Percentiles rank a stretch among this genome's conserved stretches.
phyloP scores from a whole-genome alignment of 176 grass and related monocot genomes.

The Oryza australiensis region DNA sequence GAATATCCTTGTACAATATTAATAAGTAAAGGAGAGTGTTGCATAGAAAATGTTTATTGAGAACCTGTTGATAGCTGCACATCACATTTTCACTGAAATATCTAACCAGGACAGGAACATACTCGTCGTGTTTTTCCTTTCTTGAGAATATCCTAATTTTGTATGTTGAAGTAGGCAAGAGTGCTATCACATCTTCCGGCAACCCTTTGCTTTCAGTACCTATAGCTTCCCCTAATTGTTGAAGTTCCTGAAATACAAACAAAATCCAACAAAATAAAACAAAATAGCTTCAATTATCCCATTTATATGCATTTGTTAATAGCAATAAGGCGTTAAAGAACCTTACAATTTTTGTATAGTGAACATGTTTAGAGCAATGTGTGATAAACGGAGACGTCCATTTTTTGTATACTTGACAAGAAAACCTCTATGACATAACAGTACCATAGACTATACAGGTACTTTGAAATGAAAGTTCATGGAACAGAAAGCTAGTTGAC shows the following conservation, averaged over 20 bases:
- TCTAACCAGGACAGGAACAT: conserved; percentile 37
- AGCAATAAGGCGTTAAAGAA: not conserved
- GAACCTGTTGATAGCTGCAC: not conserved
- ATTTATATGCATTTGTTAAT: not conserved
- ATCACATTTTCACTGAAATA: not conserved
- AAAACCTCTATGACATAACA: not conserved
- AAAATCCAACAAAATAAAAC: not conserved
- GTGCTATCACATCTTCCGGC: conserved; percentile 56
- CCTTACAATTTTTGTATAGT: not conserved
- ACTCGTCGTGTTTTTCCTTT: conserved; percentile 84
- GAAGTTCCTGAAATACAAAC: conserved; percentile 74
- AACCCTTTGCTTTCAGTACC: conserved; percentile 83
- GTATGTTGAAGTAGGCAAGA: conserved; percentile 63
- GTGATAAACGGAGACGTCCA: not conserved
- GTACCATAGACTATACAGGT: not conserved
- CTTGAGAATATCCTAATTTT: conserved; percentile 78
- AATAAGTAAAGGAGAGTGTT: conserved; percentile 13
- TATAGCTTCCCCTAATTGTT: conserved; percentile 80
- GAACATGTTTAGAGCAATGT: not conserved
- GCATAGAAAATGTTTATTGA: not conserved
- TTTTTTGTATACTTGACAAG: not conserved
- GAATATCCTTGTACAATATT: not conserved
- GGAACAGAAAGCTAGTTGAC: conserved; percentile 19
- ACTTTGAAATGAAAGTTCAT: not conserved
- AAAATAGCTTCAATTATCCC: not conserved